Evolutionary conservation across 352 stramenopile genomes (phyloP).

Genomic region (Pythium apleroticum): DNA sequence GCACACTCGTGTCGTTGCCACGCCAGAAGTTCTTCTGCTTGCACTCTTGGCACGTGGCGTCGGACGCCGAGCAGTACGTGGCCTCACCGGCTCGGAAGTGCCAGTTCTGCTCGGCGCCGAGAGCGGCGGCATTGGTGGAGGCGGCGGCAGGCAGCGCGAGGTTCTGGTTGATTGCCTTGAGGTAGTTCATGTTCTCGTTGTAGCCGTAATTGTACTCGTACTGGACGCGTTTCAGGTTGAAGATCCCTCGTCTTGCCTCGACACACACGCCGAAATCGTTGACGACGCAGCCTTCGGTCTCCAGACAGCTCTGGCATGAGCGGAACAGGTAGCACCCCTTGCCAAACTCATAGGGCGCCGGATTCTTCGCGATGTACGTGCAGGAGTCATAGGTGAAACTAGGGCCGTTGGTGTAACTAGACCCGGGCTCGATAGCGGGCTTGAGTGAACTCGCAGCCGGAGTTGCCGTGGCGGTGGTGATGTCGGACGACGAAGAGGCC

Average conservation of each 20-base stretch:
- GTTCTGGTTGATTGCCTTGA: slow-evolving; percentile 9
- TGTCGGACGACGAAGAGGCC: not conserved
- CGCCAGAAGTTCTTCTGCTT: slow-evolving; percentile 23
- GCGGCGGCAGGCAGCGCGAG: slow-evolving; percentile 10
- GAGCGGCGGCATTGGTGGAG: slow-evolving; percentile 9
- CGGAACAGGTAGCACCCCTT: slow-evolving; percentile 26
- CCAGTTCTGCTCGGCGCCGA: slow-evolving; percentile 23
- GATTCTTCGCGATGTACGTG: slow-evolving; percentile 19
- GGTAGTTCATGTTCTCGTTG: slow-evolving; percentile 26
- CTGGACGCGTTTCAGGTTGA: not conserved
- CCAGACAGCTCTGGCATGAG: slow-evolving; percentile 28
- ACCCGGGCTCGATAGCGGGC: no score
- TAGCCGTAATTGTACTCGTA: slow-evolving; percentile 18
- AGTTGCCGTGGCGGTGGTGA: not conserved
- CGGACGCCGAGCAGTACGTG: slow-evolving; percentile 18
- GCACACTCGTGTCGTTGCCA: not conserved
- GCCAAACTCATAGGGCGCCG: not conserved
- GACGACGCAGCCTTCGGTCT: slow-evolving; percentile 22
- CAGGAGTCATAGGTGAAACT: not conserved
- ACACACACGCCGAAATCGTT: slow-evolving; percentile 27
- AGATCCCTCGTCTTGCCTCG: slow-evolving; percentile 4
- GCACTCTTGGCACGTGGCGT: slow-evolving; percentile 23
- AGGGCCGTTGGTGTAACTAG: not conserved
- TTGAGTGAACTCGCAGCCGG: not conserved
- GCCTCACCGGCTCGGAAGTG: slow-evolving; percentile 25